phyloP scores from a whole-genome alignment of 2,329 filamentous ascomycete species.

The Fusarium austroafricanum region DNA sequence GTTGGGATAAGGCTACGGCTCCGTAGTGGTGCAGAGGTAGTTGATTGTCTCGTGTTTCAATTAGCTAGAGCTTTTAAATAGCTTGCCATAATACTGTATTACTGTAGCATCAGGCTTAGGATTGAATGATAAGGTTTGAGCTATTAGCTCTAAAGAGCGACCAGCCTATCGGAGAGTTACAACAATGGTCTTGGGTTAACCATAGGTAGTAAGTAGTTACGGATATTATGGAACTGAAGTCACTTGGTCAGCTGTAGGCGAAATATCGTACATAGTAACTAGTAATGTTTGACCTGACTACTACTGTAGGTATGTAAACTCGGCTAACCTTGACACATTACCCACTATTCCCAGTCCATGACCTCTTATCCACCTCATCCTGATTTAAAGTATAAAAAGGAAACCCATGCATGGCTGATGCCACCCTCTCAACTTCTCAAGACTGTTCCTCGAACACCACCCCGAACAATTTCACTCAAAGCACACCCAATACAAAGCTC shows the following conservation, averaged over 20 bases:
- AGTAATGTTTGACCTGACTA: slow-evolving; percentile 7
- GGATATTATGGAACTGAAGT: background rate
- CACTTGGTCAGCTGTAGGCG: background rate
- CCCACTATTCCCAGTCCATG: background rate
- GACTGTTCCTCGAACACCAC: slow-evolving; percentile 15
- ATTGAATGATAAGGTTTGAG: background rate
- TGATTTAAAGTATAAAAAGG: slow-evolving; percentile 3
- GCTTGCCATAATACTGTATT: no score
- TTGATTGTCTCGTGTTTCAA: background rate
- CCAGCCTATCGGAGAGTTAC: background rate
- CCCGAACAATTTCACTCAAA: slow-evolving; percentile 9
- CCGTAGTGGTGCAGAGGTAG: slow-evolving; percentile 11
- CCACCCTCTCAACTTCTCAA: background rate
- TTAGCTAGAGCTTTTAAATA: no score
- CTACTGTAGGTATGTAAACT: background rate
- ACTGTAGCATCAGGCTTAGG: no score
- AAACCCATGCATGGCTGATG: slow-evolving; percentile 9
- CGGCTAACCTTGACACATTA: background rate
- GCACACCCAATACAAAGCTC: background rate
- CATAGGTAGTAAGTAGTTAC: no score
- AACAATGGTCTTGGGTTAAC: no score
- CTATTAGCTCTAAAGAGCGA: background rate
- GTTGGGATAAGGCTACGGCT: background rate
- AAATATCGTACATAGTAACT: background rate
- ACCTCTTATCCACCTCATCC: slow-evolving; percentile 7